Percentiles rank a stretch among this genome's conserved stretches.
Evolutionary conservation across 2,329 filamentous ascomycete species (phyloP).

Genomic region (Trichothecium roseum): DNA sequence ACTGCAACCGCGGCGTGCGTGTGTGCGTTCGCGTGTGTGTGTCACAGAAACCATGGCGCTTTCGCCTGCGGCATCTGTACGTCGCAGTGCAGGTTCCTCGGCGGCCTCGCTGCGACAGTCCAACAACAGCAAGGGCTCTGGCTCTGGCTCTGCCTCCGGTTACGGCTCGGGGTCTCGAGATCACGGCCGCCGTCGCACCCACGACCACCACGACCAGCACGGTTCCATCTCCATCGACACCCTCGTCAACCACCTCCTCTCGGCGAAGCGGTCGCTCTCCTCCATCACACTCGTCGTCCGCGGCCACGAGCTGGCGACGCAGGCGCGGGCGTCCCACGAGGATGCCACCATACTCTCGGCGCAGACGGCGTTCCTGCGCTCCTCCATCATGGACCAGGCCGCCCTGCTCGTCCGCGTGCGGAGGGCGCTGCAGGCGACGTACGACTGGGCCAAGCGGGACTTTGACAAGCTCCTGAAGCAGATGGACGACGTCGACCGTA

Average conservation of each 20-base stretch:
- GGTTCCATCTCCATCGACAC: conserved; percentile 48
- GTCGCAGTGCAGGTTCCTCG: conserved; percentile 25
- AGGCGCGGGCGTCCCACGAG: conserved; percentile 65
- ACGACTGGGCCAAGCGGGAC: conserved; percentile 47
- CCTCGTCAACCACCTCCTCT: conserved; percentile 74
- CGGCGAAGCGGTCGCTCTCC: conserved; percentile 77
- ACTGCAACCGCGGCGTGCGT: too few species aligned
- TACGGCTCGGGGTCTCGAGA: conserved; percentile 8
- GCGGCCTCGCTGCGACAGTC: conserved; percentile 21
- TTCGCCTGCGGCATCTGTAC: conserved; percentile 22
- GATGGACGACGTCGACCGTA: conserved; percentile 56
- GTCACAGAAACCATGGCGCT: conserved; percentile 20
- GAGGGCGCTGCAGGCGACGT: conserved; percentile 40
- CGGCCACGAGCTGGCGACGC: conserved; percentile 75
- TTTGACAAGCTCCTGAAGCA: conserved; percentile 51
- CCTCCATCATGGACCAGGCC: conserved; percentile 47
- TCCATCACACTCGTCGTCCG: conserved; percentile 75
- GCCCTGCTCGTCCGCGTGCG: conserved; percentile 41
- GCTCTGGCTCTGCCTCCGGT: conserved; percentile 6
- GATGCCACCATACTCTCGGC: conserved; percentile 66
- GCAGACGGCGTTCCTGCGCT: conserved; percentile 56
- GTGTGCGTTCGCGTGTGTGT: too few species aligned
- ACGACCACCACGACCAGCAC: conserved; percentile 11
- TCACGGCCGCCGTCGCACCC: neutral
- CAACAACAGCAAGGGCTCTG: conserved; percentile 4